phyloP scores from a whole-genome alignment of 2,329 filamentous ascomycete genomes.

The Rugonectria rugulosa region DNA sequence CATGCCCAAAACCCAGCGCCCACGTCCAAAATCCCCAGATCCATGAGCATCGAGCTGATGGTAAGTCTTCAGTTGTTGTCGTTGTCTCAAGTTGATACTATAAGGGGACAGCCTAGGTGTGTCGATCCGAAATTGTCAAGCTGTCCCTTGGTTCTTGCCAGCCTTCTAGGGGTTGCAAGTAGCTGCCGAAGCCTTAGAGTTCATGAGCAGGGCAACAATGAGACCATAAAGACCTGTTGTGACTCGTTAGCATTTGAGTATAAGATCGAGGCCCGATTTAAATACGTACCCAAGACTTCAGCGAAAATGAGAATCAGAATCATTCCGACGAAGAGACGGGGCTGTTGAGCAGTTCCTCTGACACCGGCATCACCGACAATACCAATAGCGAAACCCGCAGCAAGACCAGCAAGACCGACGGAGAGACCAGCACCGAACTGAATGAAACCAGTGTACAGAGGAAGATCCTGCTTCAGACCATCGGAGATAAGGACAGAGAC shows the following conservation, averaged over 20 bases:
- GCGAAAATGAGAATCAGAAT: conserved; percentile 99
- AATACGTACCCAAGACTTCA: conserved; percentile 87
- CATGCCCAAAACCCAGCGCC: conserved; percentile 34
- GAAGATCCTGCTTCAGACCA: conserved; percentile 73
- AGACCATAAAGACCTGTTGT: conserved; percentile 91
- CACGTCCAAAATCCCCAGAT: conserved; percentile 32
- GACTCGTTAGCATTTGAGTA: conserved; percentile 33
- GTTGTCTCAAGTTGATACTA: conserved; percentile 34
- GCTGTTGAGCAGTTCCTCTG: conserved; percentile 83
- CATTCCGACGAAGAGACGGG: conserved; percentile 93
- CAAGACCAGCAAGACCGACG: conserved; percentile 83
- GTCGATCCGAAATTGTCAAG: conserved; percentile 48
- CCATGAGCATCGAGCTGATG: conserved; percentile 23
- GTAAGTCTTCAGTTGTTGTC: conserved; percentile 35
- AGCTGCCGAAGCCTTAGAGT: conserved; percentile 86
- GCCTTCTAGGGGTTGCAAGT: too few relatives aligned
- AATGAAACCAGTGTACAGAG: conserved; percentile 84
- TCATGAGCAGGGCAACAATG: conserved; percentile 99
- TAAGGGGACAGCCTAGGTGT: conserved; percentile 34
- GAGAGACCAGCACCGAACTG: conserved; percentile 84
- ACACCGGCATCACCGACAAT: conserved; percentile 91
- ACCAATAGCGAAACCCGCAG: conserved; percentile 86
- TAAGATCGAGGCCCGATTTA: neutral
- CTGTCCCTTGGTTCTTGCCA: conserved; percentile 33
- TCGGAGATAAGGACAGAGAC: conserved; percentile 88